Percentiles rank a stretch among this genome's conserved stretches.
Conservation (phyloP, 371 early-diverging fungal genomes). For the Actinomortierella wolfii region DNA sequence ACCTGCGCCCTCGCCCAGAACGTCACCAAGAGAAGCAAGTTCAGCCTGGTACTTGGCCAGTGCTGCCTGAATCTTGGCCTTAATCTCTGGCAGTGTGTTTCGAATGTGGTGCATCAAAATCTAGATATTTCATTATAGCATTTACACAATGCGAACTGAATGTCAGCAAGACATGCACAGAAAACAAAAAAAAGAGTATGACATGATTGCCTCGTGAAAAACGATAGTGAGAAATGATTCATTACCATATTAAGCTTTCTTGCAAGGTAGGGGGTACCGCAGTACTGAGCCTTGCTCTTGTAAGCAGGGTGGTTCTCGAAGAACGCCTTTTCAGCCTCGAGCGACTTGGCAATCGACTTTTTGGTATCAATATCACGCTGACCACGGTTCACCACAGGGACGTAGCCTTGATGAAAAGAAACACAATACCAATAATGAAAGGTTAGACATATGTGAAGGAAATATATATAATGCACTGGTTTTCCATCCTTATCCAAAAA, state of each 20-base stretch:
- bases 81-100: slow-evolving; percentile 96
- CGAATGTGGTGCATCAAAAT: slow-evolving; percentile 98
- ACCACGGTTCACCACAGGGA: slow-evolving; percentile 92
- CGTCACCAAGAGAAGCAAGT: slow-evolving; percentile 89
- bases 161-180: not conserved
- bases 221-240: not conserved
- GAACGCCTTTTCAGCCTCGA: slow-evolving; percentile 89
- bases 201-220: not conserved
- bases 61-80: slow-evolving; percentile 88
- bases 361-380: slow-evolving; percentile 94
- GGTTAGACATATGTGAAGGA: too few relatives aligned
- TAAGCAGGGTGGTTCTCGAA: slow-evolving; percentile 96
- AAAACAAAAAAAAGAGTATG: not conserved
- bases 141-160: not conserved
- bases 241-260: slow-evolving; percentile 90
- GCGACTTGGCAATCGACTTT: slow-evolving; percentile 84
- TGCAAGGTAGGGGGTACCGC: slow-evolving; percentile 98
- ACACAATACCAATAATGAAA: not conserved
- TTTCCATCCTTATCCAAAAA: too few relatives aligned
- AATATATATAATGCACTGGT: too few relatives aligned
- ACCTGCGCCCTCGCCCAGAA: slow-evolving; percentile 70
- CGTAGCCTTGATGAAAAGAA: slow-evolving; percentile 72
- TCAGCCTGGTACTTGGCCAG: slow-evolving; percentile 86
- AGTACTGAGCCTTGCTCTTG: slow-evolving; percentile 94
- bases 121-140: too few relatives aligned